Evolutionary conservation across 2,329 filamentous ascomycete genomes (phyloP).

Genomic region (Celoporthe dispersa): DNA sequence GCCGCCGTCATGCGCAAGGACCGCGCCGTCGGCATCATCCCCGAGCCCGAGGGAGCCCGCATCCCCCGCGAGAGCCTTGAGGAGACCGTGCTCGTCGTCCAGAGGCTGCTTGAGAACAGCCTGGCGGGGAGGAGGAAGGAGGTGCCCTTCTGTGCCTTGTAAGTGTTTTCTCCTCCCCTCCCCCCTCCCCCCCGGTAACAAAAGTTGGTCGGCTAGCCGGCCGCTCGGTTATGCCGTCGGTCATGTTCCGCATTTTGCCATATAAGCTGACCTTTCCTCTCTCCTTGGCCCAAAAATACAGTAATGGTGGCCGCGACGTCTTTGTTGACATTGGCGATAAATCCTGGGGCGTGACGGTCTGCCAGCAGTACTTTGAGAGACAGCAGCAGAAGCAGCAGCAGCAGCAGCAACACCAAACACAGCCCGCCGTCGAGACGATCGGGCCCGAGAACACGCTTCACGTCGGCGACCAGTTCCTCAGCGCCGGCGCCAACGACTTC

Average conservation of each 20-base stretch:
- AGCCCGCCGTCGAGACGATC: conserved; percentile 46
- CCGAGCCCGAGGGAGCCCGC: conserved; percentile 63
- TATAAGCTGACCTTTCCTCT: too few species aligned
- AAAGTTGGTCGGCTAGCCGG: too few species aligned
- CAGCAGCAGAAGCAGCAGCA: conserved; percentile 26
- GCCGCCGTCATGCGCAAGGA: conserved; percentile 86
- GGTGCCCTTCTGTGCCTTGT: conserved; percentile 91
- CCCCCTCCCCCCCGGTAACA: not conserved
- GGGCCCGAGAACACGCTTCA: conserved; percentile 82
- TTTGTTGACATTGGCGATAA: conserved; percentile 99
- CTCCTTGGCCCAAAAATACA: not conserved
- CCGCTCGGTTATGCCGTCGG: too few species aligned
- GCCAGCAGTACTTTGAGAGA: conserved; percentile 84
- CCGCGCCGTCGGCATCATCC: conserved; percentile 79
- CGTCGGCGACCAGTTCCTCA: conserved; percentile 96
- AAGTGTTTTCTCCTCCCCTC: too few species aligned
- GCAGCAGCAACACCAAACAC: conserved; percentile 3
- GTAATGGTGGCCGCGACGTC: conserved; percentile 93
- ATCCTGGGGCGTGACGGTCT: conserved; percentile 90
- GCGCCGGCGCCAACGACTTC: conserved; percentile 95
- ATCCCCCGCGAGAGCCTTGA: conserved; percentile 89
- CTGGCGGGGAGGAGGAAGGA: conserved; percentile 59
- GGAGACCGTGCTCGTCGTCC: conserved; percentile 92
- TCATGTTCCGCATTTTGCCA: too few species aligned
- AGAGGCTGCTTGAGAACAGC: conserved; percentile 87